A percentile compares a stretch with the other conserved stretches of the same genome.
Conservation (phyloP, 805 yeast species). For the Sugiyamaella smithiae region DNA sequence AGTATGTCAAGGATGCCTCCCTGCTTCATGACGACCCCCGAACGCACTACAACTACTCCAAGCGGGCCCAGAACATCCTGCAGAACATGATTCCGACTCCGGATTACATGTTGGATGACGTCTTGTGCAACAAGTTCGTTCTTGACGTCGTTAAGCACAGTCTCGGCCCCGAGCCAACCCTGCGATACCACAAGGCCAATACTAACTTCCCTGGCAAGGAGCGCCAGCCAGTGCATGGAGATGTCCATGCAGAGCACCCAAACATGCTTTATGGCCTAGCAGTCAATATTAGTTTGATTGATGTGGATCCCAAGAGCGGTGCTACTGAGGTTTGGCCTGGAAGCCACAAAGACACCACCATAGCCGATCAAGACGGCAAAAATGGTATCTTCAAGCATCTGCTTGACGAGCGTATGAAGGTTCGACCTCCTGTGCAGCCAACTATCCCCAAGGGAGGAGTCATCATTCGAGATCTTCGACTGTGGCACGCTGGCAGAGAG, state of each 20-base stretch:
- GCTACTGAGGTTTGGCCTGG: conserved; percentile 26
- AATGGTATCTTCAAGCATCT: background rate
- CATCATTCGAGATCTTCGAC: conserved; percentile 19
- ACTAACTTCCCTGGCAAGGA: conserved; percentile 16
- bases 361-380: conserved; percentile 8
- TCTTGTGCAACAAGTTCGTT: conserved; percentile 16
- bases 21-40: background rate
- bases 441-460: conserved; percentile 19
- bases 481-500: conserved; percentile 23
- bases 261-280: conserved; percentile 13
- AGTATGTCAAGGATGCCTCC: conserved; percentile 1
- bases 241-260: conserved; percentile 5
- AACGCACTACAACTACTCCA: background rate
- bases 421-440: conserved; percentile 21
- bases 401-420: conserved; percentile 16
- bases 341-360: conserved; percentile 15
- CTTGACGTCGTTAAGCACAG: conserved; percentile 13
- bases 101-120: conserved; percentile 12
- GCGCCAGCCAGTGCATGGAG: conserved; percentile 24
- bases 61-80: background rate
- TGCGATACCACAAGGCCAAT: conserved; percentile 18
- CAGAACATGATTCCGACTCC: background rate
- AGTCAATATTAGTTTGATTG: conserved; percentile 21
- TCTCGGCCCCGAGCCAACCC: conserved; percentile 20
- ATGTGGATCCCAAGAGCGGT: conserved; percentile 16